Evolutionary conservation across 2,329 filamentous ascomycete genomes (phyloP).

Genomic region (Aspergillus amoenus): DNA sequence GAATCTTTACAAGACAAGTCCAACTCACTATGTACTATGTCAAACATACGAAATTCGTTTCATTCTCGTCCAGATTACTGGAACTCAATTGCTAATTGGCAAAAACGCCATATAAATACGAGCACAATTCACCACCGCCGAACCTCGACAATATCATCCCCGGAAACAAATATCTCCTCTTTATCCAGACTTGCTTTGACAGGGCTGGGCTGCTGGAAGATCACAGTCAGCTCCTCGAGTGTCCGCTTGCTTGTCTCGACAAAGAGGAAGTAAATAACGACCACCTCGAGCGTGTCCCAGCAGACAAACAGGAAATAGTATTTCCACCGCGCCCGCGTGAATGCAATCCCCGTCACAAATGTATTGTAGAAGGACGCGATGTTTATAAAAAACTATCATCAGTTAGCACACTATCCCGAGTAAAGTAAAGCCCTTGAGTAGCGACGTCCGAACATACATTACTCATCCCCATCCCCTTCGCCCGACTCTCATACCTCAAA

Average conservation of each 20-base stretch:
- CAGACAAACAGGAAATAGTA: slow-evolving; percentile 54
- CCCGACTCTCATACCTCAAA: slow-evolving; percentile 56
- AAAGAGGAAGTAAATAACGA: slow-evolving; percentile 51
- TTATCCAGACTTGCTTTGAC: slow-evolving; percentile 45
- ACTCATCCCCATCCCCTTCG: slow-evolving; percentile 57
- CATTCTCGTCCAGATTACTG: no score
- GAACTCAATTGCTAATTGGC: no score
- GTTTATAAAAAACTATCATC: slow-evolving; percentile 42
- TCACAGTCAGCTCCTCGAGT: slow-evolving; percentile 56
- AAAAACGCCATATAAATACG: no score
- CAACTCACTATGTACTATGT: no score
- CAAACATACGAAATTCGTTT: no score
- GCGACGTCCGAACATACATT: no score
- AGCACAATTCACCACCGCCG: neutral
- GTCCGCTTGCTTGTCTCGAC: slow-evolving; percentile 53
- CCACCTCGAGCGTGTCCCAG: slow-evolving; percentile 32
- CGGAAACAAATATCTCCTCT: slow-evolving; percentile 16
- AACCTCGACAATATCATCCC: slow-evolving; percentile 9
- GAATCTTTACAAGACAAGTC: no score
- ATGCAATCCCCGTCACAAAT: slow-evolving; percentile 46
- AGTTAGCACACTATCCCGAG: no score
- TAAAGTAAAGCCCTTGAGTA: no score
- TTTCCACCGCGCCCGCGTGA: slow-evolving; percentile 54
- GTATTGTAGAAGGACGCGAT: slow-evolving; percentile 52
- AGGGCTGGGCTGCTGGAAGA: slow-evolving; percentile 36